Evolutionary conservation across 352 stramenopile genomes (phyloP).

Genomic region (Phytophthora pinifolia): DNA sequence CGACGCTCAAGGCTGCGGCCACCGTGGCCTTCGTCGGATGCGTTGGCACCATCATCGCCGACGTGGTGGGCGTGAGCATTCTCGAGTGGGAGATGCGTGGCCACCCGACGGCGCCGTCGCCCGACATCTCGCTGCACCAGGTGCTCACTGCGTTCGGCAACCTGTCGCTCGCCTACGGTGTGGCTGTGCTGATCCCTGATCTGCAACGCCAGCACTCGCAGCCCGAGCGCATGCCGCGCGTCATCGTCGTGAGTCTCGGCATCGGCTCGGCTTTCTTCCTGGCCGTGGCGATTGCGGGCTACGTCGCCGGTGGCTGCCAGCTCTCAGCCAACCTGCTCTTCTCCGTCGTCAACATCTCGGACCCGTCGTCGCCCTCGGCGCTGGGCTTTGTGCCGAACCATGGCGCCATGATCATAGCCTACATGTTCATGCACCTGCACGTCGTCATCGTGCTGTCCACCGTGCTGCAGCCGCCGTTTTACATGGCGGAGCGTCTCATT

Average conservation of each 20-base stretch:
- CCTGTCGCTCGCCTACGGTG: conserved; percentile 39
- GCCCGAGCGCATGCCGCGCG: conserved; percentile 44
- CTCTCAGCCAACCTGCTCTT: conserved; percentile 40
- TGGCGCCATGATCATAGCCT: conserved; percentile 33
- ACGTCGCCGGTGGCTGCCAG: conserved; percentile 42
- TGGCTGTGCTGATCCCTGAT: conserved; percentile 34
- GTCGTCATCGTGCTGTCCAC: conserved; percentile 49
- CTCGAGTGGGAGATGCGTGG: conserved; percentile 35
- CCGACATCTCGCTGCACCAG: conserved; percentile 36
- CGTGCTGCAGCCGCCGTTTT: conserved; percentile 46
- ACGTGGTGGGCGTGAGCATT: conserved; percentile 30
- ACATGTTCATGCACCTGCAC: conserved; percentile 44
- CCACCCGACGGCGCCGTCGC: conserved; percentile 24
- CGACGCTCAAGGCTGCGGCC: conserved; percentile 30
- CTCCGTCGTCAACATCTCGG: conserved; percentile 32
- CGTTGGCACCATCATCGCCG: conserved; percentile 34
- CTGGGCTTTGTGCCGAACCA: conserved; percentile 29
- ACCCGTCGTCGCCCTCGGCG: conserved; percentile 22
- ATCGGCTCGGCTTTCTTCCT: conserved; percentile 48
- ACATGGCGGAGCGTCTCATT: conserved; percentile 46
- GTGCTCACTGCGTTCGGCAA: conserved; percentile 36
- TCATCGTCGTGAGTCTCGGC: conserved; percentile 41
- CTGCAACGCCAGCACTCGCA: conserved; percentile 46
- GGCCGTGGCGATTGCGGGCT: conserved; percentile 38
- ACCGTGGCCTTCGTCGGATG: conserved; percentile 32